Evolutionary conservation across 1,139 yeast genomes (phyloP), one percentile per base, ranked within the genome.

Genomic region (Pichia sp.): DNA sequence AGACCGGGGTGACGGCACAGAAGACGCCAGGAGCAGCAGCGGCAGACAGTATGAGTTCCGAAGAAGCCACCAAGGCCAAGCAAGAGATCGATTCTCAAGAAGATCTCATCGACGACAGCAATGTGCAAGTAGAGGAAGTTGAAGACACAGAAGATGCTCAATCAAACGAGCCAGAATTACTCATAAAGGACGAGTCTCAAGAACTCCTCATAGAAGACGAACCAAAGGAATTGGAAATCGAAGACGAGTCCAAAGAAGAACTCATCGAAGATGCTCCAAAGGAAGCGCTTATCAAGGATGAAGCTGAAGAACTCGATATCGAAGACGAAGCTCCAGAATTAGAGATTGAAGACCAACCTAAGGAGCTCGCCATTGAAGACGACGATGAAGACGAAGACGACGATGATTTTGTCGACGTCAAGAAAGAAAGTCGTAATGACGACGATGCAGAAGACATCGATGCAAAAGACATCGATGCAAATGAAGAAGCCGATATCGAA

Each of bases 401-500:
- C 31, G 30, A 22, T n/a, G n/a, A n/a, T n/a, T n/a, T n/a, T n/a
- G n/a, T n/a, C n/a, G n/a, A n/a, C n/a, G n/a, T n/a, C n/a, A n/a
- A n/a, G n/a, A n/a, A n/a, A n/a, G n/a, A n/a, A n/a, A n/a, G n/a
- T n/a, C n/a, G n/a, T n/a, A n/a, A n/a, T n/a, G n/a, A n/a, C n/a
- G 48, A 38, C 6, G 47, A 43, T 31, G 10, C 27, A 8, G 41
- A 50, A 35, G 31, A 19, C 19, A 41, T 47, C 2, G 34, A 48
- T n/a, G 45, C 42, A 17, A 47, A 48, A 38, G 51, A 32, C 12
- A 47, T 40, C 7, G 46, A 46, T 4, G 34, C 22, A 9, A 44
- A 24, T 30, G 34, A 12, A 24, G 41, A 18, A 12, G 53, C 58
- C 24, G 65, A 57, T 34, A 37, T 65, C 34, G 61, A 58, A 32